Conservation (phyloP, 176 grass and related monocot genomes). For the Thalia dealbata region DNA sequence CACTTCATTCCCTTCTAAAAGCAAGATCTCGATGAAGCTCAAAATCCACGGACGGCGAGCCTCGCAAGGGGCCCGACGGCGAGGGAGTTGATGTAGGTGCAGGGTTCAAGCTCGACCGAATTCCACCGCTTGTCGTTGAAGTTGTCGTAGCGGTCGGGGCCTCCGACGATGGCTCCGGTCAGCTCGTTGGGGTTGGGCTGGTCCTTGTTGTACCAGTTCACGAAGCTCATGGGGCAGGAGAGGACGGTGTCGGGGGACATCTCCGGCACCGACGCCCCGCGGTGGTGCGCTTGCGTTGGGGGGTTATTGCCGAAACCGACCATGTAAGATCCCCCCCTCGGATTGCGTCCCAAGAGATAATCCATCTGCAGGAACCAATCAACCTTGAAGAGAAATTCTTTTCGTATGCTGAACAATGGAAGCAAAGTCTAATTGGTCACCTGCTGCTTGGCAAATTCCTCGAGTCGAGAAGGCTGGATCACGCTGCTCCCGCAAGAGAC, state of each 20-base stretch:
- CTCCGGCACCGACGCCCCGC: slow-evolving; percentile 59
- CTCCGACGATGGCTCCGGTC: slow-evolving; percentile 81
- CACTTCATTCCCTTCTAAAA: too few species aligned
- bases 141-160: slow-evolving; percentile 50
- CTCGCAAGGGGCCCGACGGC: slow-evolving; percentile 69
- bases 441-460: slow-evolving; percentile 73
- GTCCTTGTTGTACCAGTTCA: slow-evolving; percentile 47
- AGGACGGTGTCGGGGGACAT: slow-evolving; percentile 12
- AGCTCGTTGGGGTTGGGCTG: slow-evolving; percentile 68
- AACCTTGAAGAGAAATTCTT: too few species aligned
- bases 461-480: slow-evolving; percentile 33
- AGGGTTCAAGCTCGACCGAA: slow-evolving; percentile 50
- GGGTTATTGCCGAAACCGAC: slow-evolving; percentile 62
- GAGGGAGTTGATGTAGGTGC: slow-evolving; percentile 94
- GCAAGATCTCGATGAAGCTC: not conserved
- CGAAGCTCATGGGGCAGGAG: slow-evolving; percentile 74
- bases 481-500: slow-evolving; percentile 49
- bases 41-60: slow-evolving; percentile 41
- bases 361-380: slow-evolving; percentile 39
- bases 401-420: not conserved
- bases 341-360: slow-evolving; percentile 80
- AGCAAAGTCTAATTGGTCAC: slow-evolving; percentile 2
- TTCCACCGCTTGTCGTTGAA: slow-evolving; percentile 54
- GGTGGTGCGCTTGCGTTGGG: slow-evolving; percentile 72
- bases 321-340: slow-evolving; percentile 57